phyloP scores from a whole-genome alignment of 2,329 filamentous ascomycete species.

The Alternaria alternata region DNA sequence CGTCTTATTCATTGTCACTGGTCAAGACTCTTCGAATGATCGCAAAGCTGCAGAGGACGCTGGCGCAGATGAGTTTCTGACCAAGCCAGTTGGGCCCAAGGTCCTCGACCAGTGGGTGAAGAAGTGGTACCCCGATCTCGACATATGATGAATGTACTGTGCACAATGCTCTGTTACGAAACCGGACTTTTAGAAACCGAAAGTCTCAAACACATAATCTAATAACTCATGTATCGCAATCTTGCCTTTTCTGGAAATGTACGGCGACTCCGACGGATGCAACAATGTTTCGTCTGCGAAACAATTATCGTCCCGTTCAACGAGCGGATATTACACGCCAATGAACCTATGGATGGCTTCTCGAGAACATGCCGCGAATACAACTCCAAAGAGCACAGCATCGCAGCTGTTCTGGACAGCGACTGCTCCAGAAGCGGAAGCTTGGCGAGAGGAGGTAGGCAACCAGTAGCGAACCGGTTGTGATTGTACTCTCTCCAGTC shows the following conservation, averaged over 20 bases:
- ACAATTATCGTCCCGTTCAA: not conserved
- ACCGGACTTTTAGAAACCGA: not conserved
- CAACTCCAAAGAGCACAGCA: not conserved
- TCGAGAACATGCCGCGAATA: not conserved
- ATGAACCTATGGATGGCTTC: not conserved
- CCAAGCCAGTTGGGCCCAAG: slow-evolving; percentile 45
- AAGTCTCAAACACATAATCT: not conserved
- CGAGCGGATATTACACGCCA: not conserved
- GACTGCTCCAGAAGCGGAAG: not conserved
- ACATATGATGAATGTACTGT: slow-evolving; percentile 4
- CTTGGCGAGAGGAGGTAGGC: not conserved
- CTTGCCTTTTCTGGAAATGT: not conserved
- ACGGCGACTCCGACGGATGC: not conserved
- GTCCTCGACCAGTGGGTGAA: slow-evolving; percentile 34
- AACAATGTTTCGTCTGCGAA: not conserved
- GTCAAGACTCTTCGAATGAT: slow-evolving; percentile 42
- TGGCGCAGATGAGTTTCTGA: slow-evolving; percentile 42
- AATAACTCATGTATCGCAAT: not conserved
- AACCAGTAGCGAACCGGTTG: too few relatives aligned
- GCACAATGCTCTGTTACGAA: too few relatives aligned
- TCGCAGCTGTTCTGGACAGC: not conserved
- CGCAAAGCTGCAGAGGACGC: slow-evolving; percentile 33
- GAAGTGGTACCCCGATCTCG: slow-evolving; percentile 30
- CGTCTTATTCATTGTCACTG: slow-evolving; percentile 47
- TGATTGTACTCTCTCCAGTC: too few relatives aligned